Conservation (phyloP, 2,329 filamentous ascomycete genomes). For the Atkinsonella texensis region DNA sequence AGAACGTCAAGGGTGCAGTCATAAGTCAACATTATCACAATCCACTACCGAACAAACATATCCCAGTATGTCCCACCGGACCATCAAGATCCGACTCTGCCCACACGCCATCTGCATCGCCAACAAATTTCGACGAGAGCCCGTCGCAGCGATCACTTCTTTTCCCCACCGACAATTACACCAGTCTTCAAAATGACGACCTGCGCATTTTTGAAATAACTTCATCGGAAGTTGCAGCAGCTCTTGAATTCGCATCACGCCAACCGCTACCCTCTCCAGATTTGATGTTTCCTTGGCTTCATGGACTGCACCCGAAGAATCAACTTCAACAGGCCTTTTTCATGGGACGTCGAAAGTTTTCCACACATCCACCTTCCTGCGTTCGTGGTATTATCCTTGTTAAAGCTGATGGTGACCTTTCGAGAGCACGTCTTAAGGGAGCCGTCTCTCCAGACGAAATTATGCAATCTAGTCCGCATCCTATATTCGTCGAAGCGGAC, state of each 20-base stretch:
- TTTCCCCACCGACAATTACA: slow-evolving; percentile 58
- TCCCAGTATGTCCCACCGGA: slow-evolving; percentile 80
- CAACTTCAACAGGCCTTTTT: slow-evolving; percentile 87
- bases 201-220: slow-evolving; percentile 62
- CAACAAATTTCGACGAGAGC: slow-evolving; percentile 37
- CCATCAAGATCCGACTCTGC: slow-evolving; percentile 43
- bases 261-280: slow-evolving; percentile 76
- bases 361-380: slow-evolving; percentile 57
- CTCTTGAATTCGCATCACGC: slow-evolving; percentile 62
- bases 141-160: slow-evolving; percentile 56
- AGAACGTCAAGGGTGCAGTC: slow-evolving; percentile 14
- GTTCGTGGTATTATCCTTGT: slow-evolving; percentile 74
- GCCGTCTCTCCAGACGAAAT: slow-evolving; percentile 76
- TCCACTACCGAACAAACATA: slow-evolving; percentile 74
- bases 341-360: slow-evolving; percentile 58
- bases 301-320: slow-evolving; percentile 83
- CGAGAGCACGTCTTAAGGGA: slow-evolving; percentile 66
- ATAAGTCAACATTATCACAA: slow-evolving; percentile 16
- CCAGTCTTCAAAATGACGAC: slow-evolving; percentile 35
- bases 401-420: slow-evolving; percentile 76
- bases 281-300: slow-evolving; percentile 91
- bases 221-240: slow-evolving; percentile 54
- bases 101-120: slow-evolving; percentile 55
- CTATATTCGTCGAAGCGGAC: slow-evolving; percentile 70
- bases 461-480: slow-evolving; percentile 37